phyloP scores from a whole-genome alignment of 116 monocot species.

The Phalaenopsis hybrid region DNA sequence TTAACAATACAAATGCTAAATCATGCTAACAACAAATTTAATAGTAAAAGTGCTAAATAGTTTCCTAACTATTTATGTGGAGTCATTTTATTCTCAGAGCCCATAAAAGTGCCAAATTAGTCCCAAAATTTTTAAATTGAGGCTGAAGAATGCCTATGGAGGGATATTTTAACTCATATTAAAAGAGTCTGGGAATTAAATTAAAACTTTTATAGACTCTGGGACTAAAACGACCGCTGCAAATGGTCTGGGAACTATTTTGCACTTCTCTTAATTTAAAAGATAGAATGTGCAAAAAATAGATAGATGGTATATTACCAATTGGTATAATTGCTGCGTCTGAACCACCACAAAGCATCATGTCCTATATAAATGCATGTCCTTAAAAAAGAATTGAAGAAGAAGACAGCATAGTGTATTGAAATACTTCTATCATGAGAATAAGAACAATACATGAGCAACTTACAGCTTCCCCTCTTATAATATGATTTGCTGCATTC shows the following conservation, averaged over 20 bases:
- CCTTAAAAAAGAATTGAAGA: background rate
- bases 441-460: slow-evolving; percentile 3
- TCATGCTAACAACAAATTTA: background rate
- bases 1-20: background rate
- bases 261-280: no score
- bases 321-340: slow-evolving; percentile 96
- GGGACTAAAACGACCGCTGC: no score
- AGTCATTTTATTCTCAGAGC: no score
- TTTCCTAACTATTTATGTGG: no score
- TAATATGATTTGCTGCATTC: slow-evolving; percentile 89
- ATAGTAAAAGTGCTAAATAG: no score
- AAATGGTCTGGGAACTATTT: no score
- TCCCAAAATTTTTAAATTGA: no score
- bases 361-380: slow-evolving; percentile 42
- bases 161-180: no score
- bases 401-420: background rate
- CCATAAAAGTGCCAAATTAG: no score
- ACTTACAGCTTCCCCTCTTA: slow-evolving; percentile 90
- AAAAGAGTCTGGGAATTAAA: no score
- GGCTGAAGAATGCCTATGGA: no score
- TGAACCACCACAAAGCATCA: slow-evolving; percentile 97
- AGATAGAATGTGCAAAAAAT: background rate
- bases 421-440: background rate
- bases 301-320: slow-evolving; percentile 27
- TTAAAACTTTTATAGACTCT: no score